Evolutionary conservation across 2,329 filamentous ascomycete genomes (phyloP).

Genomic region (Fusarium buxicola): DNA sequence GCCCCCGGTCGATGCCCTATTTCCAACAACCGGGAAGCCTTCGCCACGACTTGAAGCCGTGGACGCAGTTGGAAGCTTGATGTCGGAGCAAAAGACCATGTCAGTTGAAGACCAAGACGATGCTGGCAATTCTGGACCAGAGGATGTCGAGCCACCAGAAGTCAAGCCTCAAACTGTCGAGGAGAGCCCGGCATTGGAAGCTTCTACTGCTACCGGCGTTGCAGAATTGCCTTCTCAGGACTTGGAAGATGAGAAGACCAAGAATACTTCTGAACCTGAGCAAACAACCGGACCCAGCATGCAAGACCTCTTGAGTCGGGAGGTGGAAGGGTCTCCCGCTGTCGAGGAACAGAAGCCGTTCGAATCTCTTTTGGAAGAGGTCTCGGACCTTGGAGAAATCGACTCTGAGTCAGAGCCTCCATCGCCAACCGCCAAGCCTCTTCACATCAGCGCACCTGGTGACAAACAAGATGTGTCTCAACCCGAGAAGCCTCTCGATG

Average conservation of each 20-base stretch:
- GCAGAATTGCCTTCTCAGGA: not conserved
- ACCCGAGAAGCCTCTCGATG: not conserved
- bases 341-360: not conserved
- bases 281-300: not conserved
- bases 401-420: slow-evolving; percentile 11
- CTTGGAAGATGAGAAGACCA: slow-evolving; percentile 8
- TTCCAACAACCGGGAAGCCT: slow-evolving; percentile 1
- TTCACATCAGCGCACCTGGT: not conserved
- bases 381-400: slow-evolving; percentile 4
- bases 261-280: not conserved
- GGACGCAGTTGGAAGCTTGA: no score
- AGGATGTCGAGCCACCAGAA: not conserved
- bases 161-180: not conserved
- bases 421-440: slow-evolving; percentile 2
- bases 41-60: not conserved
- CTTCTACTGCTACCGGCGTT: not conserved
- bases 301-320: not conserved
- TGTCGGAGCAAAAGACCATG: slow-evolving; percentile 3
- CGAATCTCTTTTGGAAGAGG: not conserved
- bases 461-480: not conserved
- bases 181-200: not conserved
- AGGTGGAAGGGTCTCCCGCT: not conserved
- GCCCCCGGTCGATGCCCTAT: no score
- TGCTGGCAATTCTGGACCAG: not conserved
- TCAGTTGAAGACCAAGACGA: slow-evolving; percentile 1